Evolutionary conservation across 23 red algal species (phyloP), one percentile per base, ranked within the genome.

Genomic region (Gracilaria vermiculophylla): DNA sequence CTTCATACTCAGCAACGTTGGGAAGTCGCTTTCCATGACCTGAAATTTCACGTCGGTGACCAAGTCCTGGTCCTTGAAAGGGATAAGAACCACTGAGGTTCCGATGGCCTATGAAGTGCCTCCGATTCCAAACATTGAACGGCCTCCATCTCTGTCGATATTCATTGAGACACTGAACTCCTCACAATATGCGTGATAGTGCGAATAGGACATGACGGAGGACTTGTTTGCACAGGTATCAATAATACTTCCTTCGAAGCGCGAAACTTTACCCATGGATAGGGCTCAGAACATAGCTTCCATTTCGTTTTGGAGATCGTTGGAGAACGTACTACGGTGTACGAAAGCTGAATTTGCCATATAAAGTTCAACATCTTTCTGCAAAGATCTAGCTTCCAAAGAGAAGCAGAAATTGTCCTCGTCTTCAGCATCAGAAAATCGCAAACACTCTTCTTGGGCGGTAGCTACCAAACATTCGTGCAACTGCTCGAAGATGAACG

Each of bases 21-120:
- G 82, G 17, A 20, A 31, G 2, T 71, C 75, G 37, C 75, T n/a
- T 34, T 9, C 20, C 7, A 71, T 27, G 28, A 86, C 62, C 37
- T 56, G 61, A 56, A 86, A 72, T n/a, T 27, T 76, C 13, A 86
- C 69, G 44, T 86, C 43, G 42, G 75, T 51, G 17, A 86, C 82
- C 27, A 86, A 17, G 23, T 71, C 21, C 13, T 56, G 69, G 28
- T 86, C 61, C 39, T 73, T 74, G 49, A 86, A 72, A 7, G 82
- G 82, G 20, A 86, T 47, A 15, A 45, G 82, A 27, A 86, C 56
- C 33, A 75, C 24, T 41, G 48, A 37, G 5, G 48, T 58, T 13
- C 62, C 82, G 27, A 86, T 60, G 9, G 64, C 13, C 29, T 56
- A 31, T 2, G 23, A 45, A 25, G 11, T 83, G 19, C 57, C 57